A percentile compares a stretch with the other conserved stretches of the same genome.
Conservation (phyloP, 495 filamentous ascomycete genomes). For the Penicillium argentinense region DNA sequence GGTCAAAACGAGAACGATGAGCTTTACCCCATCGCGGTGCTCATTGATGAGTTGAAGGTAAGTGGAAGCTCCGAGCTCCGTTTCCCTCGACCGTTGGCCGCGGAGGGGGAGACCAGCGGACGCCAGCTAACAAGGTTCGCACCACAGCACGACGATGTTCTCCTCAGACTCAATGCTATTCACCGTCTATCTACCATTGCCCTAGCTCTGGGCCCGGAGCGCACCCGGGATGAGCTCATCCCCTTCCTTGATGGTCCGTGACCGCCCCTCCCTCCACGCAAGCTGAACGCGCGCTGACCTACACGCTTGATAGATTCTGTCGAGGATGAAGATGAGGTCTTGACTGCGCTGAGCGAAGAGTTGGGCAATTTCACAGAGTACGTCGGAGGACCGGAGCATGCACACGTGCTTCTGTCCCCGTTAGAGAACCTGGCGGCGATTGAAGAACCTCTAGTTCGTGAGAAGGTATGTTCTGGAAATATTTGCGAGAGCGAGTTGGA, state of each 20-base stretch:
- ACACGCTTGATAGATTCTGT: constrained; percentile 73
- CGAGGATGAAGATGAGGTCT: constrained; percentile 97
- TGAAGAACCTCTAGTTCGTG: constrained; percentile 93
- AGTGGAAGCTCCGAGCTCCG: constrained; percentile 9
- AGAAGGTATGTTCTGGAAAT: too few species aligned
- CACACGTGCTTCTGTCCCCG: constrained; percentile 93
- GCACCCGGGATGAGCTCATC: constrained; percentile 96
- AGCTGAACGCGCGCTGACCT: constrained; percentile 25
- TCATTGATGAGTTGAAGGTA: constrained; percentile 99
- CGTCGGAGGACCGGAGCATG: constrained; percentile 89
- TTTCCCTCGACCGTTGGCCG: constrained; percentile 9
- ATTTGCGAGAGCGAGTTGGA: too few species aligned
- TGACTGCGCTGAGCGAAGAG: constrained; percentile 95
- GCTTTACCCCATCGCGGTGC: constrained; percentile 97
- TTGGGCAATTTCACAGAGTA: constrained; percentile 96
- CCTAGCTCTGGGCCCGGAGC: constrained; percentile 88
- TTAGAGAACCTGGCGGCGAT: constrained; percentile 98
- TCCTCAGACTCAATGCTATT: constrained; percentile 96
- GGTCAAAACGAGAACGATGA: constrained; percentile 81
- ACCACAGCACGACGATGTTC: constrained; percentile 90
- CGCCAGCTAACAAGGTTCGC: constrained; percentile 23
- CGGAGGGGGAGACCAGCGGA: constrained; percentile 6
- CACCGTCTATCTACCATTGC: constrained; percentile 97
- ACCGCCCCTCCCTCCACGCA: constrained; percentile 4
- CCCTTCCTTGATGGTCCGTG: constrained; percentile 93